Evolutionary conservation across 257 asterid genomes (phyloP).

Genomic region (Capsicum chinense): DNA sequence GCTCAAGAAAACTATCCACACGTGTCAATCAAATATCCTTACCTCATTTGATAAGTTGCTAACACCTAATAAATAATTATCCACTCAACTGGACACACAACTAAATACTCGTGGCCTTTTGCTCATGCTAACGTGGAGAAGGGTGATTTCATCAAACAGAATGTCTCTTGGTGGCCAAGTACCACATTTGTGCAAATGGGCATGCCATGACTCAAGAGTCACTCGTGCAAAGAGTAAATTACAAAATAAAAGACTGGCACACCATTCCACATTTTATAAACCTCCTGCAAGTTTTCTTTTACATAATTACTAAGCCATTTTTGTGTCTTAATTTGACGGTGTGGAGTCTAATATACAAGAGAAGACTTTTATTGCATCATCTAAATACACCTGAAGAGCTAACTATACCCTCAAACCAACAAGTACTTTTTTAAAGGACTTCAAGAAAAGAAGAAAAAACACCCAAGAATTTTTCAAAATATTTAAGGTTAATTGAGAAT

Average conservation of each 20-base stretch:
- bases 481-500: too few species aligned
- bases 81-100: background rate
- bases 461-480: too few species aligned
- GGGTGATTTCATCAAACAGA: background rate
- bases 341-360: background rate
- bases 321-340: background rate
- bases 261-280: background rate
- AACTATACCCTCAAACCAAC: background rate
- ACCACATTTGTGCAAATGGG: too few species aligned
- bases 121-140: background rate
- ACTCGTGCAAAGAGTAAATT: background rate
- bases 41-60: background rate
- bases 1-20: background rate
- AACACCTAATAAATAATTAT: background rate
- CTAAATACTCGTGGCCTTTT: background rate
- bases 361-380: background rate
- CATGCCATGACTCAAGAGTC: background rate
- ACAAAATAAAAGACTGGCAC: slow-evolving; percentile 3
- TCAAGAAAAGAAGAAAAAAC: too few species aligned
- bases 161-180: background rate
- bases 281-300: background rate
- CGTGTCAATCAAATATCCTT: background rate
- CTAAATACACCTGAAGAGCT: background rate
- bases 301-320: background rate
- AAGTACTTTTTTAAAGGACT: background rate